phyloP scores from a whole-genome alignment of 2,329 filamentous ascomycete species.

The Nemania sp. region DNA sequence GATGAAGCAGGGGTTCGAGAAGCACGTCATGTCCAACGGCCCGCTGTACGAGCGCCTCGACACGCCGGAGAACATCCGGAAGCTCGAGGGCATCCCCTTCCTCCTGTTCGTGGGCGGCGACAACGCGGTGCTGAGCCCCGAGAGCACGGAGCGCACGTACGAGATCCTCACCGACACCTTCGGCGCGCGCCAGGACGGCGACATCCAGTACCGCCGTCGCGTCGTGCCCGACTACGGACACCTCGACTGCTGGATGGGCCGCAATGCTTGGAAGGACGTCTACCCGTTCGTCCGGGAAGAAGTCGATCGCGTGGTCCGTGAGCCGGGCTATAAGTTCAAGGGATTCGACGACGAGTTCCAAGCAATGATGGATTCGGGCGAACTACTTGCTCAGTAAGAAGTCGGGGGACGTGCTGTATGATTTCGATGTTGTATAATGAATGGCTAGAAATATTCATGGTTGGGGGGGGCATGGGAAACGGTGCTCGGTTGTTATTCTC shows the following conservation, averaged over 20 bases:
- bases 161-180: conserved; percentile 65
- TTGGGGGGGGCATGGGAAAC: not conserved
- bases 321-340: conserved; percentile 56
- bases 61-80: conserved; percentile 61
- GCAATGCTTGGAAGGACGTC: conserved; percentile 69
- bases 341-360: conserved; percentile 60
- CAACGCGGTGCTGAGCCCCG: conserved; percentile 67
- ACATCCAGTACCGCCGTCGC: conserved; percentile 61
- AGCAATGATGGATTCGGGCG: conserved; percentile 56
- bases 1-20: conserved; percentile 66
- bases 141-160: conserved; percentile 66
- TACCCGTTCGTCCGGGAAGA: conserved; percentile 68
- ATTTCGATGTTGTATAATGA: conserved; percentile 33
- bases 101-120: conserved; percentile 67
- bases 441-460: not conserved
- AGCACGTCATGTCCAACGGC: conserved; percentile 64
- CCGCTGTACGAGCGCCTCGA: conserved; percentile 62
- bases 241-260: conserved; percentile 72
- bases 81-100: conserved; percentile 66
- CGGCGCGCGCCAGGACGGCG: conserved; percentile 52
- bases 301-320: conserved; percentile 64
- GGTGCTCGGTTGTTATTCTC: not conserved
- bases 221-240: conserved; percentile 71
- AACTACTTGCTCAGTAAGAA: conserved; percentile 49
- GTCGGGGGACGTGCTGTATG: conserved; percentile 19